Conservation (phyloP, 164 flowering plant species). For the Akebia trifoliata region DNA sequence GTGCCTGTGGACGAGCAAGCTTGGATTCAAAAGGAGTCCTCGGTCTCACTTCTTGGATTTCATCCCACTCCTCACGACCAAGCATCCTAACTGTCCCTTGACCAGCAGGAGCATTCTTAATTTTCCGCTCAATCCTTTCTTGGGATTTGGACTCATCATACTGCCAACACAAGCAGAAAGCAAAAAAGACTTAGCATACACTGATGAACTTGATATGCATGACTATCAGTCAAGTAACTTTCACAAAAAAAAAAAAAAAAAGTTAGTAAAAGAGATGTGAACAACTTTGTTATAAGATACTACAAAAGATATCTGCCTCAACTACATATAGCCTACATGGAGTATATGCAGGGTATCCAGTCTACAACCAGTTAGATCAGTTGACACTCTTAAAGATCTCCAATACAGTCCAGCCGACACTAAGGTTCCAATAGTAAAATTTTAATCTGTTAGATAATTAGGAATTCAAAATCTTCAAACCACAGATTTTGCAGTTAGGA, state of each 20-base stretch:
- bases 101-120: conserved; percentile 72
- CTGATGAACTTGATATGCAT: not conserved
- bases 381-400: too few species aligned
- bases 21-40: conserved; percentile 95
- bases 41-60: conserved; percentile 69
- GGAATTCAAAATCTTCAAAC: too few species aligned
- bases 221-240: not conserved
- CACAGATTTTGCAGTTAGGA: too few species aligned
- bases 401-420: too few species aligned
- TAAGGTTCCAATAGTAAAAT: too few species aligned
- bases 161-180: conserved; percentile 31
- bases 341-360: too few species aligned
- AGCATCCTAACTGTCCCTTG: conserved; percentile 92
- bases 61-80: conserved; percentile 85
- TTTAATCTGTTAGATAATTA: too few species aligned
- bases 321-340: too few species aligned
- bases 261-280: not conserved
- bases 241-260: not conserved
- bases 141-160: conserved; percentile 66
- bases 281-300: too few species aligned
- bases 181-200: not conserved
- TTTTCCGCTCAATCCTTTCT: conserved; percentile 75
- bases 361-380: too few species aligned
- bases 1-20: conserved; percentile 83
- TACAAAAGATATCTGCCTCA: too few species aligned